Evolutionary conservation across 139 green algal genomes (phyloP).

Genomic region (Tetradesmus lagerheimii): DNA sequence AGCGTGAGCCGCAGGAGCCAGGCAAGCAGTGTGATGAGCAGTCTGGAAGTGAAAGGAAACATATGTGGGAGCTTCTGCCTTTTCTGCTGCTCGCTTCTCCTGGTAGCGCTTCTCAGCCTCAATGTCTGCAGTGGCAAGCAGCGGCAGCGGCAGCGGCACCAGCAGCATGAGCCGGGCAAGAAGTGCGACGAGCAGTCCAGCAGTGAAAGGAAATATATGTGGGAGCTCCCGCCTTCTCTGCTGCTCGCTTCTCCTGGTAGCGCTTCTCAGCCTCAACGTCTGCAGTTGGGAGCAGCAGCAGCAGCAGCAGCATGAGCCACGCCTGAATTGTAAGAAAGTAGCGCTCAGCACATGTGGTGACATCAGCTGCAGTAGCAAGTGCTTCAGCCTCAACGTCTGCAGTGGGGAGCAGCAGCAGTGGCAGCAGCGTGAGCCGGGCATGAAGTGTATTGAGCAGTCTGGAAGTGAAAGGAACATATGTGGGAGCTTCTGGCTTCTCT

Average conservation of each 20-base stretch:
- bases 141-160: not conserved
- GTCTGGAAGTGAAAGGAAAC: too few species aligned
- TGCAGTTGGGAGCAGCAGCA: conserved; percentile 2
- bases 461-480: too few species aligned
- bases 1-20: not conserved
- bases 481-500: conserved; percentile 49
- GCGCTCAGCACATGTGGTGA: too few species aligned
- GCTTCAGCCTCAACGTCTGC: conserved; percentile 30
- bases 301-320: not conserved
- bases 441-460: too few species aligned
- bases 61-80: too few species aligned
- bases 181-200: too few species aligned
- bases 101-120: conserved; percentile 46
- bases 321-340: too few species aligned
- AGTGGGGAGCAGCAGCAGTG: not conserved
- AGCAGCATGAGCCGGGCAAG: not conserved
- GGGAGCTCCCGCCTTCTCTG: conserved; percentile 50
- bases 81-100: conserved; percentile 46
- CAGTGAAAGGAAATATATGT: too few species aligned
- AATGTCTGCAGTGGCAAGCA: not conserved
- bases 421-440: not conserved
- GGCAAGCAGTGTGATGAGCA: too few species aligned
- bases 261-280: conserved; percentile 40
- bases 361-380: too few species aligned
- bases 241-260: conserved; percentile 41